These are phyloP conservation scores for Kluyveromyces wickerhamii DNA, from an alignment of 805 yeast genomes.

Conservation along the genomic window DNA sequence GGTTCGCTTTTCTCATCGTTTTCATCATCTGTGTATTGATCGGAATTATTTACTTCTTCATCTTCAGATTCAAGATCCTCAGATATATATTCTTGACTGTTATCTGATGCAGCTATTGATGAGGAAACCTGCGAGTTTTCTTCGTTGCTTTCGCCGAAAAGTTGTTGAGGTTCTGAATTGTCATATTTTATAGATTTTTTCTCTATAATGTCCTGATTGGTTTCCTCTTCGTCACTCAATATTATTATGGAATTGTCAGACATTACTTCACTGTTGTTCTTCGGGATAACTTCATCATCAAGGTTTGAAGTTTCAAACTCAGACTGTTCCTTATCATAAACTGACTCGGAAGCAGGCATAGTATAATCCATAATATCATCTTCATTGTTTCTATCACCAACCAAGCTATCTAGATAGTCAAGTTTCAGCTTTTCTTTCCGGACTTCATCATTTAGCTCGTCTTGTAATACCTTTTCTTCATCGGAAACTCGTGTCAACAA, in stretches of 20 bases:
- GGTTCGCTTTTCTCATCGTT: not conserved
- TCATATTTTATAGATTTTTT: too few relatives aligned
- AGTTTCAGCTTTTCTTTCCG: not conserved
- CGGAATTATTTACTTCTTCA: too few relatives aligned
- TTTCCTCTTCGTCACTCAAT: slow-evolving; percentile 4
- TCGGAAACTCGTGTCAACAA: slow-evolving; percentile 13
- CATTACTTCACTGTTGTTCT: too few relatives aligned
- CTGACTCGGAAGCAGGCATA: slow-evolving; percentile 8
- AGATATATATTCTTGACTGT: not conserved
- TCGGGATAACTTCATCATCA: not conserved
- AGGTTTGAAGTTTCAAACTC: not conserved
- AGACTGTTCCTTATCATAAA: too few relatives aligned
- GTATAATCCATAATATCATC: slow-evolving; percentile 14
- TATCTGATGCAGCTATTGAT: too few relatives aligned
- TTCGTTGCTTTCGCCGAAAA: too few relatives aligned
- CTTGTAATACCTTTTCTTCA: slow-evolving; percentile 11
- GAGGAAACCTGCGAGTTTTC: not conserved
- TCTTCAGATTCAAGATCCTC: not conserved
- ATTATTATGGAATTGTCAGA: slow-evolving; percentile 1
- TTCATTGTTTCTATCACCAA: slow-evolving; percentile 7
- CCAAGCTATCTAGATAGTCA: slow-evolving; percentile 4
- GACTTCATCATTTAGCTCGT: slow-evolving; percentile 10
- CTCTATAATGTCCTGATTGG: too few relatives aligned
- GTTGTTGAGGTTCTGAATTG: too few relatives aligned
- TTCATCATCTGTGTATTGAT: not conserved